Evolutionary conservation across 331 rosid genomes (phyloP), one percentile per base, ranked within the genome.

Genomic region (Rosa hybrid): DNA sequence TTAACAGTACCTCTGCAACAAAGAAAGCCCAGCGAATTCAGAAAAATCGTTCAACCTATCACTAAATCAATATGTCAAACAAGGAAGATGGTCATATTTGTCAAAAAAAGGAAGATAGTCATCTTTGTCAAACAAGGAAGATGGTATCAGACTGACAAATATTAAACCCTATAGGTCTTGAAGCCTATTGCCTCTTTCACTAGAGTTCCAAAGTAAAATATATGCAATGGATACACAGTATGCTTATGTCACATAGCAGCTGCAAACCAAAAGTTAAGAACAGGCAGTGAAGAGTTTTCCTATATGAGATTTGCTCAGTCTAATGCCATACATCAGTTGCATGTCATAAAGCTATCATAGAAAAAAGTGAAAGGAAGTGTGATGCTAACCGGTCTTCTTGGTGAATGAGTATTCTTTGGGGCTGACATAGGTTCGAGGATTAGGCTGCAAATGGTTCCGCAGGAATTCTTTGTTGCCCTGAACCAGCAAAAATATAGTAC

Each of bases 391-490:
- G 4, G 91, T 94, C 87, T 91, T 92, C 86, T 91, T 92, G 23
- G 98, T 67, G 73, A 91, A 90, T n/a, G 78, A 23, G 84, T 88
- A 91, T 64, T 91, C 97, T 38, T 83, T 89, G 23, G 89, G 80
- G 86, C 90, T 91, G 79, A 92, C 82, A 53, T 78, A 94, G 11
- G 98, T 92, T 3, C 97, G 94, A 18, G 97, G 97, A 80, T 88
- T 94, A 2, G 98, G 98, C 77, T 20, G 41, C 64, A 92, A 83
- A 77, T 94, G 94, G 86, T 94, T 94, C 87, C 98, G 83, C 72
- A 94, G 83, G 82, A 92, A 94, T 39, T 94, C 97, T 88, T 91
- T 92, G 5, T 88, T 82, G 44, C 98, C 97, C 98, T 94, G 94
- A 50, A 75, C 38, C 76, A 73, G 34, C 45, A 46, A 6, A 77